Base-by-base conservation (phyloP, 441 rosid species). In the Jatropha podagrica region DNA sequence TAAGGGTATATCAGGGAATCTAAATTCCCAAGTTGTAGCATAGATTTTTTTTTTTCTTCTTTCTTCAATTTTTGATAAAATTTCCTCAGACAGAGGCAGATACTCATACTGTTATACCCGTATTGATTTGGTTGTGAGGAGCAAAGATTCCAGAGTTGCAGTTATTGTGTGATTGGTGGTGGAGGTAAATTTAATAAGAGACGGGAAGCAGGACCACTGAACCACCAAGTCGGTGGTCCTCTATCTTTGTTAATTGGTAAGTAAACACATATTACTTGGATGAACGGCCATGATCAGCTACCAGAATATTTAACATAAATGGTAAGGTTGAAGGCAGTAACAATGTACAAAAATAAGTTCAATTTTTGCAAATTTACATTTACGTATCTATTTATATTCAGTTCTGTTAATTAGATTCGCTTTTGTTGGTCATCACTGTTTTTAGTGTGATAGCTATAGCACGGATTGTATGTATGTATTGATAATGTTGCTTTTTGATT, bases 1-100 rank as follows among this genome's bases (percentile, higher is more conserved):
- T 59, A 38, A 23, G 38, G 17, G 63, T 59, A 12, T n/a, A 59
- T 4, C 11, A 23, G 15, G 63, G 37, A 5, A 54, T 95, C 58
- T 67, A 61, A 84, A 54, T 54, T 54, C 58, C 58, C 58, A 54
- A 14, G 20, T 54, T 2, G 1, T 51, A 18, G 59, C 9, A n/a
- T 20, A 56, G 61, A 56, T 18, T 56, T 56, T 56, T 56, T 9
- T 56, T n/a, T 18, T 7, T 7, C 3, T 56, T 5, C 18, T 20
- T 56, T 15, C 6, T 52, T 14, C 1, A 42, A 26, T 9, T 23
- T 5, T 9, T 49, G 2, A n/a, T 26, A 5, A 6, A 56, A 17
- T 52, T 52, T 52, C 56, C 13, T 42, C 46, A 42, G 46, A 42
- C 3, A 18, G 20, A 26, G 13, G 32, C 38, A 7, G 38, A n/a